Evolutionary conservation across 108 stramenopile genomes (phyloP), one percentile per base, ranked within the genome.

Genomic region (Schizochytrium sp.): DNA sequence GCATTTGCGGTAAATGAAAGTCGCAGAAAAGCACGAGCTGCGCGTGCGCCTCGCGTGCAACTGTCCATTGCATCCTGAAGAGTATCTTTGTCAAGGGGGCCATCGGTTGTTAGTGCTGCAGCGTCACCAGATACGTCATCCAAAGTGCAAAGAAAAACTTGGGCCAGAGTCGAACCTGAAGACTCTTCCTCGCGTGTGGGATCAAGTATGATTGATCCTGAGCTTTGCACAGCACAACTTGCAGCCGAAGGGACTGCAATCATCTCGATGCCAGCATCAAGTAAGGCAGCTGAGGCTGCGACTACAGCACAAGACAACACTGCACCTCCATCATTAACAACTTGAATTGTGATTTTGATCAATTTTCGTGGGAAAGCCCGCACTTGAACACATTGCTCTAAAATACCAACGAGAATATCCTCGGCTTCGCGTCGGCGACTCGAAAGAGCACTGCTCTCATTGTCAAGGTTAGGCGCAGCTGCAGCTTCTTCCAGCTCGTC

Each of bases 21-120:
- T 17, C 76, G 76, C 45, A 83, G 76, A 53, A 83, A 83, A n/a
- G 76, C 38, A 38, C 76, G 76, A 49, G 76, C 76, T n/a, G 76
- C 76, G 50, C 50, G 47, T 8, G 76, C 76, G 3, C 76, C 76
- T 5, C 53, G 47, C 47, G 53, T 53, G 76, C 76, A 83, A 8
- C n/a, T 40, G 76, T 83, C 76, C 1, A 83, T 55, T n/a, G 76
- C 76, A 10, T 10, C 76, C 38, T 5, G 8, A 13, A 83, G 53
- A 5, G 76, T 55, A 38, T 83, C 76, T 10, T 53, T 49, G 2
- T 49, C 50, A 38, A 83, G 47, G 5, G 47, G 38, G 0, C 76
- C 76, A 7, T 10, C 28, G 50, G 28, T 55, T 8, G 38, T 42
- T 8, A 49, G 53, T n/a, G 76, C 76, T 5, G 53, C 50, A 40